A percentile compares a stretch with the other conserved stretches of the same genome.
Conservation (phyloP, 257 asterid species). For the Anisodus acutangulus region DNA sequence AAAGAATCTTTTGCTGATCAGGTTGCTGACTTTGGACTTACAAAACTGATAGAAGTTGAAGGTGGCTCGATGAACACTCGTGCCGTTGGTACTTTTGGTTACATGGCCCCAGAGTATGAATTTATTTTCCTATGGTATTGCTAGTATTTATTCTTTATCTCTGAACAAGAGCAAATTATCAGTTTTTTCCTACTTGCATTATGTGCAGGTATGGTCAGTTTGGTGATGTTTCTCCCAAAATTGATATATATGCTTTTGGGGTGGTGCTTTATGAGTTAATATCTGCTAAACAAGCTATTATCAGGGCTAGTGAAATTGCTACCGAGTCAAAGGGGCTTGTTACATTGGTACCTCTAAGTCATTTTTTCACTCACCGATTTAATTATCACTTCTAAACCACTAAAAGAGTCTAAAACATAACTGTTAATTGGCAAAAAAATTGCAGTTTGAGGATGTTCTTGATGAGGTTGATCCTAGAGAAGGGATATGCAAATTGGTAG, state of each 20-base stretch:
- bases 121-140: background rate
- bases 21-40: slow-evolving; percentile 93
- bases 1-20: slow-evolving; percentile 31
- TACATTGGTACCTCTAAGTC: slow-evolving; percentile 57
- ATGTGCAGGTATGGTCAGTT: slow-evolving; percentile 71
- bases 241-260: slow-evolving; percentile 85
- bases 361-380: slow-evolving; percentile 6
- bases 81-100: slow-evolving; percentile 85
- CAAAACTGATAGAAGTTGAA: slow-evolving; percentile 79
- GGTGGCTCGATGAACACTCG: slow-evolving; percentile 76
- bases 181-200: background rate
- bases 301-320: slow-evolving; percentile 56
- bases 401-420: background rate
- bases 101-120: slow-evolving; percentile 88
- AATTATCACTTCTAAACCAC: background rate
- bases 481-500: slow-evolving; percentile 58
- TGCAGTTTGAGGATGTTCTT: slow-evolving; percentile 75
- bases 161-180: background rate
- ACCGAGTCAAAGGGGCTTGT: slow-evolving; percentile 75
- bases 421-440: slow-evolving; percentile 8
- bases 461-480: slow-evolving; percentile 56
- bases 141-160: background rate
- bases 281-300: slow-evolving; percentile 77
- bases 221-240: slow-evolving; percentile 77
- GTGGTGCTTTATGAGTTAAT: slow-evolving; percentile 78